A percentile compares a stretch with the other conserved stretches of the same genome.
Evolutionary conservation across 441 rosid species (phyloP).

Genomic region (Mallotus japonicus): DNA sequence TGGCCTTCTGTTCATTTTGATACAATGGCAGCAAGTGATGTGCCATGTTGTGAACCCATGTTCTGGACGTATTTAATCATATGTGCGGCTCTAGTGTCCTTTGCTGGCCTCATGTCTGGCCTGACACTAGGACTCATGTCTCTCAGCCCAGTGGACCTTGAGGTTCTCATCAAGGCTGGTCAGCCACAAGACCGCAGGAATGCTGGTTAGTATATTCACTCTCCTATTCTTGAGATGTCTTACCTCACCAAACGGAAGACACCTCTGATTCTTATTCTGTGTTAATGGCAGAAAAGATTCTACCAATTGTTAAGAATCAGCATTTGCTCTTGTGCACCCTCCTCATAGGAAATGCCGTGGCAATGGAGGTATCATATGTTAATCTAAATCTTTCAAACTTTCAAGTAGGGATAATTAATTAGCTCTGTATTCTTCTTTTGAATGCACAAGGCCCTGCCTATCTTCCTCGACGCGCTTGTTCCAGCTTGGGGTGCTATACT

Average conservation of each 20-base stretch:
- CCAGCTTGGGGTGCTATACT: conserved; percentile 82
- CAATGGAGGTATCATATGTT: conserved; percentile 65
- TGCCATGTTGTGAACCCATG: conserved; percentile 80
- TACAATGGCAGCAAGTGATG: conserved; percentile 75
- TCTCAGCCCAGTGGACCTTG: conserved; percentile 78
- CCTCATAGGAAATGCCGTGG: conserved; percentile 79
- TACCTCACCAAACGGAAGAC: neutral
- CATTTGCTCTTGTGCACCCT: conserved; percentile 82
- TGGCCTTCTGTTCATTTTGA: neutral
- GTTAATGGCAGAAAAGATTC: conserved; percentile 58
- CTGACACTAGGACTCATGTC: conserved; percentile 90
- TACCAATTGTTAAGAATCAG: conserved; percentile 76
- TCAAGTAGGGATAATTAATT: neutral
- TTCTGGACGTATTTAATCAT: conserved; percentile 67
- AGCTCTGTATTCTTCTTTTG: conserved; percentile 17
- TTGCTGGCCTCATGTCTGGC: conserved; percentile 89
- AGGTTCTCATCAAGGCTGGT: conserved; percentile 75
- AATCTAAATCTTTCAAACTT: neutral
- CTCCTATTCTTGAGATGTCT: no score
- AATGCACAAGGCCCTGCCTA: conserved; percentile 60
- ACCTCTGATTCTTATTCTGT: neutral
- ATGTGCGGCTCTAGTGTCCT: conserved; percentile 53
- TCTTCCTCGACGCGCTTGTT: conserved; percentile 76
- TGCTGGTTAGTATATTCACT: conserved; percentile 46
- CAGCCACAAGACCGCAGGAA: conserved; percentile 62